These are phyloP conservation scores for Capniomyces stellatus DNA, from an alignment of 371 early-diverging fungal genomes.

Conservation along the genomic window DNA sequence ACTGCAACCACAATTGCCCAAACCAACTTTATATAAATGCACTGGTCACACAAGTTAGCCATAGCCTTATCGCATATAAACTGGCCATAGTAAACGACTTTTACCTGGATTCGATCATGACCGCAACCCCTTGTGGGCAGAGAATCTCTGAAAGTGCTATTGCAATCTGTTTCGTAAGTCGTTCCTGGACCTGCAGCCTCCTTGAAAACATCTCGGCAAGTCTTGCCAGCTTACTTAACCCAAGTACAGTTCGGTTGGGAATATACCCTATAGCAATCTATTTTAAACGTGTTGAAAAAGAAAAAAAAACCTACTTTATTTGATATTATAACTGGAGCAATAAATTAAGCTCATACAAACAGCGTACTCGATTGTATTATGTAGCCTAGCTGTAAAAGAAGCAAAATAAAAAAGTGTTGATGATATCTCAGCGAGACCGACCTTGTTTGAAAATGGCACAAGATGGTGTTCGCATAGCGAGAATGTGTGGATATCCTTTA, in stretches of 20 bases:
- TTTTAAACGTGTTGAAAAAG: too few relatives aligned
- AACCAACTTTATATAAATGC: too few relatives aligned
- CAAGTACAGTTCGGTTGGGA: constrained; percentile 85
- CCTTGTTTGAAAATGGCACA: constrained; percentile 94
- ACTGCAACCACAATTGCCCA: too few relatives aligned
- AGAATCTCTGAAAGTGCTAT: constrained; percentile 72
- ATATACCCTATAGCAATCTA: constrained; percentile 88
- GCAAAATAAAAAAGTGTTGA: too few relatives aligned
- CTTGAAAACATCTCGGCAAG: constrained; percentile 94
- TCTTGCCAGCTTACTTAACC: constrained; percentile 89
- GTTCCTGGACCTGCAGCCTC: constrained; percentile 93
- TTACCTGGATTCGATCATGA: constrained; percentile 87
- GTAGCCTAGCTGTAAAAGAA: too few relatives aligned
- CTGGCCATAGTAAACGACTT: constrained; percentile 6
- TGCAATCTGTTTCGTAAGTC: constrained; percentile 94
- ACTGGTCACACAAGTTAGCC: too few relatives aligned
- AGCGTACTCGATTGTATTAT: too few relatives aligned
- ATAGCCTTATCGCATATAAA: too few relatives aligned
- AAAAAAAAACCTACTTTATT: too few relatives aligned
- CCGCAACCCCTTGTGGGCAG: constrained; percentile 93
- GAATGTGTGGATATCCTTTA: constrained; percentile 84
- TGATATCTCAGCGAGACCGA: too few relatives aligned
- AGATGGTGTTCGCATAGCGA: constrained; percentile 96
- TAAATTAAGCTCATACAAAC: too few relatives aligned
- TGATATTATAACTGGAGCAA: too few relatives aligned